A percentile compares a stretch with the other conserved stretches of the same genome.
phyloP scores from a whole-genome alignment of 306 rosid species.

The Citrullus mucosospermus region DNA sequence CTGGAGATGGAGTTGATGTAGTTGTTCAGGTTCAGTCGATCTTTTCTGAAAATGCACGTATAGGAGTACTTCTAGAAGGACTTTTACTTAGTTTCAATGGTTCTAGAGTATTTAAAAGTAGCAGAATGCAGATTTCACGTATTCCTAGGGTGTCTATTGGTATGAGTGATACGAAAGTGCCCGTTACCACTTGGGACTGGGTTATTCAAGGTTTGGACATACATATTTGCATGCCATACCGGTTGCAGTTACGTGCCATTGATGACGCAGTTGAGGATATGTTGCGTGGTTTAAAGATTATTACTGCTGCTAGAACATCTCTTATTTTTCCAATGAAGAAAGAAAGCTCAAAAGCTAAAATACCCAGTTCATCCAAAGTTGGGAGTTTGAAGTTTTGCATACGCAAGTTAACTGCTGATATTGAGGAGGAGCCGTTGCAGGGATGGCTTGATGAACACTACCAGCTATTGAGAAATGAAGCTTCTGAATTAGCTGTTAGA shows the following conservation, averaged over 20 bases:
- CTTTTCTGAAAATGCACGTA: constrained; percentile 95
- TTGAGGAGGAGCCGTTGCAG: constrained; percentile 96
- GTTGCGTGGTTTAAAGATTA: constrained; percentile 76
- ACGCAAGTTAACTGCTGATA: constrained; percentile 77
- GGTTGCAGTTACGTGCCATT: constrained; percentile 91
- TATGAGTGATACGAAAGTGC: constrained; percentile 38
- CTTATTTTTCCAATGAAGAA: constrained; percentile 69
- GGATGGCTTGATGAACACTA: constrained; percentile 99
- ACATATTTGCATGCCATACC: constrained; percentile 86
- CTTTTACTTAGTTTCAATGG: constrained; percentile 70
- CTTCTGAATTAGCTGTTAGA: constrained; percentile 76
- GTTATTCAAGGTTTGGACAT: constrained; percentile 90
- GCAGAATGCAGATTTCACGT: constrained; percentile 96
- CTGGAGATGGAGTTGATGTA: constrained; percentile 93
- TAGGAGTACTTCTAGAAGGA: constrained; percentile 96
- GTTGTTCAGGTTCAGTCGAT: constrained; percentile 86
- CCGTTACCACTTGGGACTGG: constrained; percentile 71
- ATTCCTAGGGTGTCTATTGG: constrained; percentile 54
- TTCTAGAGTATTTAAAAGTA: constrained; percentile 69
- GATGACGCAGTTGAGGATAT: constrained; percentile 92
- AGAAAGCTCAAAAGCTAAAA: constrained; percentile 57
- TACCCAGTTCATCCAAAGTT: constrained; percentile 49
- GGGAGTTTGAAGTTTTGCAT: constrained; percentile 78
- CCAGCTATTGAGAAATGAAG: constrained; percentile 84
- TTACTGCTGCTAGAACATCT: constrained; percentile 70